phyloP scores from a whole-genome alignment of 1,284 basidiomycete species.

The Pterulicium gracile region DNA sequence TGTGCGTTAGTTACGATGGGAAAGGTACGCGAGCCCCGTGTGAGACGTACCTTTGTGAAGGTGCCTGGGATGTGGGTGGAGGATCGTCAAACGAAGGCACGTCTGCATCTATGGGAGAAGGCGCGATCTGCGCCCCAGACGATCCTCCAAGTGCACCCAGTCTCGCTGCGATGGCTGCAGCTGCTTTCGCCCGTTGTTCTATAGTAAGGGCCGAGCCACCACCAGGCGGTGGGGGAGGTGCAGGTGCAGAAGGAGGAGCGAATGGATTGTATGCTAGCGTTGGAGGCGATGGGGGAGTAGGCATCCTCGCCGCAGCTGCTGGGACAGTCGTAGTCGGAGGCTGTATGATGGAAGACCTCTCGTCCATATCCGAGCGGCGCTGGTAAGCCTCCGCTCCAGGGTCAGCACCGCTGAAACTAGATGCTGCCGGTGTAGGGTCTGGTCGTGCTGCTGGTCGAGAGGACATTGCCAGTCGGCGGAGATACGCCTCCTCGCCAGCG shows the following conservation, averaged over 20 bases:
- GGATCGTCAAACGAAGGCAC: constrained; percentile 4
- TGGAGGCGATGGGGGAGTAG: constrained; percentile 31
- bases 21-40: not conserved
- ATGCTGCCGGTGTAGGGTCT: constrained; percentile 15
- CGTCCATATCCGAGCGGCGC: constrained; percentile 29
- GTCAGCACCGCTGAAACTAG: constrained; percentile 8
- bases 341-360: constrained; percentile 38
- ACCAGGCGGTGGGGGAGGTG: constrained; percentile 27
- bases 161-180: constrained; percentile 71
- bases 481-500: constrained; percentile 56
- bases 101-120: constrained; percentile 24
- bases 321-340: constrained; percentile 13
- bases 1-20: constrained; percentile 5
- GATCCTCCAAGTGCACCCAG: constrained; percentile 41
- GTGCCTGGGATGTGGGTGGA: too few species aligned
- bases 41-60: constrained; percentile 1
- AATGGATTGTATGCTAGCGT: constrained; percentile 55
- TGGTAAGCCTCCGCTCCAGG: constrained; percentile 20
- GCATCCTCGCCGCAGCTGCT: constrained; percentile 11
- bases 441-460: constrained; percentile 14
- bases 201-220: constrained; percentile 20
- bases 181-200: constrained; percentile 64
- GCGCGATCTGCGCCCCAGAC: constrained; percentile 19
- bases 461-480: constrained; percentile 49
- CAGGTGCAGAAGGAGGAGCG: constrained; percentile 46